phyloP scores from a whole-genome alignment of 495 filamentous ascomycete genomes.

The Aspergillus avenaceus region DNA sequence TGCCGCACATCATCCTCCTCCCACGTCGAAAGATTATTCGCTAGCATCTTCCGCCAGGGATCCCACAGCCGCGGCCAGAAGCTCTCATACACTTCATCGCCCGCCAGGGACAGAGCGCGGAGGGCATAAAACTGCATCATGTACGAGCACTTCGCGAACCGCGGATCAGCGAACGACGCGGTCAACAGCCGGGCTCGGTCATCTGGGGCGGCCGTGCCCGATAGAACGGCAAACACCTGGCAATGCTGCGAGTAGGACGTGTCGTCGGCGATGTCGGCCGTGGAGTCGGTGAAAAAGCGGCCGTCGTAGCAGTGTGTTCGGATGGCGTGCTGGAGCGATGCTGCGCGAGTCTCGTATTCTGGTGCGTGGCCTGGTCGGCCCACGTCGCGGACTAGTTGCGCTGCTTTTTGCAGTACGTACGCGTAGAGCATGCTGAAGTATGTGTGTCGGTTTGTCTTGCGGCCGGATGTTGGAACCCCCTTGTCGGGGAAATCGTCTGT shows the following conservation, averaged over 20 bases:
- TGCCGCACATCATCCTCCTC: conserved; percentile 38
- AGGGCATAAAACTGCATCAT: conserved; percentile 39
- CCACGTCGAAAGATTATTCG: conserved; percentile 36
- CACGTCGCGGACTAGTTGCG: conserved; percentile 21
- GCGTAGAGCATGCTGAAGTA: conserved; percentile 39
- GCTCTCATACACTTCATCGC: conserved; percentile 20
- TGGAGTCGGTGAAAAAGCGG: conserved; percentile 28
- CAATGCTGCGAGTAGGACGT: conserved; percentile 30
- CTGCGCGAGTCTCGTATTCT: conserved; percentile 29
- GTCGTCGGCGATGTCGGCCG: conserved; percentile 19
- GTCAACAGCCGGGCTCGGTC: conserved; percentile 15
- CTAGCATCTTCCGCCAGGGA: conserved; percentile 31
- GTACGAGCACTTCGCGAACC: conserved; percentile 33
- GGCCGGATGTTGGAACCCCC: conserved; percentile 29
- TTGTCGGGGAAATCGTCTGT: conserved; percentile 32
- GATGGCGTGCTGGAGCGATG: conserved; percentile 18
- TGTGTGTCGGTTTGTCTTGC: conserved; percentile 24
- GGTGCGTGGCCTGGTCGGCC: conserved; percentile 26
- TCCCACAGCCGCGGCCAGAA: conserved; percentile 25
- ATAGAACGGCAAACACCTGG: conserved; percentile 34
- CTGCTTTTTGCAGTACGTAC: conserved; percentile 24
- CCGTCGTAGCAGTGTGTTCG: conserved; percentile 32
- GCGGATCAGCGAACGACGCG: conserved; percentile 15
- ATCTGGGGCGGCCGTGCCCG: conserved; percentile 16
- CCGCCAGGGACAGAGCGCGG: conserved; percentile 26